Percentiles rank a stretch among this genome's conserved stretches.
These are phyloP conservation scores for Chlamydomonas applanata DNA, from an alignment of 139 green algal species.

Conservation along the genomic window DNA sequence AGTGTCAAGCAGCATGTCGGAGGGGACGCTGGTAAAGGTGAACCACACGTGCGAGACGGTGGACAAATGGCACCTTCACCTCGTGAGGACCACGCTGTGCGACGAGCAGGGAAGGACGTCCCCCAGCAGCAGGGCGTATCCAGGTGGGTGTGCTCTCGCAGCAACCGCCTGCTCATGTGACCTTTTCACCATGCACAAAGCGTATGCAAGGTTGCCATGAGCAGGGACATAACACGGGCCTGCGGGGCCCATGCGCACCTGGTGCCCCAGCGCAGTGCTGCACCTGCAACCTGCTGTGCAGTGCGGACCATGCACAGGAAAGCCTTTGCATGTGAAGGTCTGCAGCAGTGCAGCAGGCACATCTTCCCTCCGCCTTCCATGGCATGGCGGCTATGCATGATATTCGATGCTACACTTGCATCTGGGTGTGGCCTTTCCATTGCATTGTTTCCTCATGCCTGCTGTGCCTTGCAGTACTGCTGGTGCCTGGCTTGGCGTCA, in stretches of 20 bases:
- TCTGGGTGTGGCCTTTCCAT: neutral
- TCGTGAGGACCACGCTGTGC: conserved; percentile 21
- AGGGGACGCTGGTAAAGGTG: no score
- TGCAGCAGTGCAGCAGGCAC: no score
- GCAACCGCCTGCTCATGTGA: no score
- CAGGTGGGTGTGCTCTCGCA: neutral
- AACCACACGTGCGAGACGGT: conserved; percentile 5
- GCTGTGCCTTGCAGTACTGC: conserved; percentile 14
- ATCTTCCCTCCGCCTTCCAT: no score
- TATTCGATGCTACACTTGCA: no score
- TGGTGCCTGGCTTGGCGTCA: conserved; percentile 46
- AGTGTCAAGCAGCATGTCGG: no score
- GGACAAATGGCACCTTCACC: conserved; percentile 47
- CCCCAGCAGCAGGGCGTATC: neutral
- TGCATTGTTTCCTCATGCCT: neutral
- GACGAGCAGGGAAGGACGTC: neutral
- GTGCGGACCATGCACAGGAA: no score
- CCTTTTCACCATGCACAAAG: neutral
- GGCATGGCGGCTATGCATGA: no score
- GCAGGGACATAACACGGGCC: neutral
- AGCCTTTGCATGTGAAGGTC: no score
- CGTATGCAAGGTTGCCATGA: neutral
- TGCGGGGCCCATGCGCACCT: no score
- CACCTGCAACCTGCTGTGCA: no score
- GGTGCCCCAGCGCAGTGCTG: no score